Evolutionary conservation across 768 basidiomycete genomes (phyloP), one percentile per base, ranked within the genome.

Genomic region (Glaciozyma martinii): DNA sequence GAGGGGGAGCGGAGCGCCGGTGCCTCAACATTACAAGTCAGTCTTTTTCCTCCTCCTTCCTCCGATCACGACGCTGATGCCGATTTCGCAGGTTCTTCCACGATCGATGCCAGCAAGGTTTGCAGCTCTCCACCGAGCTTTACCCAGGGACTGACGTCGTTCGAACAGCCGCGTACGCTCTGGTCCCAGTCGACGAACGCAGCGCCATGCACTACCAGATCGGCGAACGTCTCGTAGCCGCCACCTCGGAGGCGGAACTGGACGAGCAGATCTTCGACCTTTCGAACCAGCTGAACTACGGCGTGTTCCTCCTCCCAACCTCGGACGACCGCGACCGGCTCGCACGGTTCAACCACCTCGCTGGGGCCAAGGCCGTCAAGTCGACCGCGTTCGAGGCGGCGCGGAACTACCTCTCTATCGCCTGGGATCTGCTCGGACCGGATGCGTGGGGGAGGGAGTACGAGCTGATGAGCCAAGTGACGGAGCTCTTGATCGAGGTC

Each of bases 91-190:
- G 62, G 19, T 70, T 70, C 65, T 70, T 66, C 53, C 68, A 70
- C 56, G 68, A 70, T 44, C 68, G 68, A 3, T 62, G 59, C 32
- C 68, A 69, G 61, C 68, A 69, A 37, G 67, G 62, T 63, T 8
- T 3, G 47, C 23, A 15, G n/a, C 9, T 23, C 5, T 27, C 6
- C 10, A 3, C 4, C 33, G 18, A 6, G 1, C 18, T 13, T 18
- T 10, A 2, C 7, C 16, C 9, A 57, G 27, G 50, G 25, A 42
- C 3, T 16, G 3, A 15, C 13, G 30, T 7, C 0, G 1, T 7
- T 23, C 21, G 8, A 19, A 5, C 56, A 64, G 64, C 68, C 10
- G 68, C 68, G 0, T 70, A 70, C 60, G 62, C 62, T 42, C 62
- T 66, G 37, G 61, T 70, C 40, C 65, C 64, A 6, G 1, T 9